phyloP scores from a whole-genome alignment of 371 early-diverging fungal species.

The Dichotomocladium elegans region DNA sequence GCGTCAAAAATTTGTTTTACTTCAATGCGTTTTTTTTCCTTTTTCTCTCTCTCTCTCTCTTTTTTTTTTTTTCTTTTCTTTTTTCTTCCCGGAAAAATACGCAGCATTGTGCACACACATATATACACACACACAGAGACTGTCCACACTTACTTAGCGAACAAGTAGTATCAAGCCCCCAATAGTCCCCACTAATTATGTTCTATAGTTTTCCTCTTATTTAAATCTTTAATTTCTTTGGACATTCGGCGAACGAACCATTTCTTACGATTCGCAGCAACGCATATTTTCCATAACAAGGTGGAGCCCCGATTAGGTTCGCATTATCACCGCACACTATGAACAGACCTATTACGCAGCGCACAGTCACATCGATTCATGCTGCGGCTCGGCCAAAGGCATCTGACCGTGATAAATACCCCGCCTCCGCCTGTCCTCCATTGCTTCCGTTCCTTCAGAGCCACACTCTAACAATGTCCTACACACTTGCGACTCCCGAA shows the following conservation, averaged over 20 bases:
- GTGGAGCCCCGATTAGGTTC: conserved; percentile 6
- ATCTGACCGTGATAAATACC: conserved; percentile 30
- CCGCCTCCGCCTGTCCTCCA: conserved; percentile 5
- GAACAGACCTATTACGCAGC: conserved; percentile 1
- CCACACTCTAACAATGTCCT: neutral
- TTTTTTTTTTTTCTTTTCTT: too few relatives aligned
- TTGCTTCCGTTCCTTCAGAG: conserved; percentile 16
- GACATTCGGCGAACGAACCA: conserved; percentile 1
- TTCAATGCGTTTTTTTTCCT: too few relatives aligned
- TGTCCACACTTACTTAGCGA: too few relatives aligned
- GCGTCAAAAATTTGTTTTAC: too few relatives aligned
- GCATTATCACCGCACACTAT: neutral
- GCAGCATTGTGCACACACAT: too few relatives aligned
- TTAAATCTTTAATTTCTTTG: too few relatives aligned
- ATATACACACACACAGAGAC: too few relatives aligned
- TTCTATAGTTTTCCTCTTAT: too few relatives aligned
- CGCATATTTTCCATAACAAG: conserved; percentile 8
- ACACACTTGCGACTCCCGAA: conserved; percentile 7
- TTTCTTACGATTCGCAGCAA: neutral
- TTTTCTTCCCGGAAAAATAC: too few relatives aligned
- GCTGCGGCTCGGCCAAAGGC: conserved; percentile 19
- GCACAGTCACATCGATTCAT: conserved; percentile 13
- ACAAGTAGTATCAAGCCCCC: too few relatives aligned
- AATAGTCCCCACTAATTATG: too few relatives aligned
- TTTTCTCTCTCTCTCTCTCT: too few relatives aligned